Base-by-base conservation (phyloP, 441 rosid species). In the Arabidopsis hybrid region DNA sequence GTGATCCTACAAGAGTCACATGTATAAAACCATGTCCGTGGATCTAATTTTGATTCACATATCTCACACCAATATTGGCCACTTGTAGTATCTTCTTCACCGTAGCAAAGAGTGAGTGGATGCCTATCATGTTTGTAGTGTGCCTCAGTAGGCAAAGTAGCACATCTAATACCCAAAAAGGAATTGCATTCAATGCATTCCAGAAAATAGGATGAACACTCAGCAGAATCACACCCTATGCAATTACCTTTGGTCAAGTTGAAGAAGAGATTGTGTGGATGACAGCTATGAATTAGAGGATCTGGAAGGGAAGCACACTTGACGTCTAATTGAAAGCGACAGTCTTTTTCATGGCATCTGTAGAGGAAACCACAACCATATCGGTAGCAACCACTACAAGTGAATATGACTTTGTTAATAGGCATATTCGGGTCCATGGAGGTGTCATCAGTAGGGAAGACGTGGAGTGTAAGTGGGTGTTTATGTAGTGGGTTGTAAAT, bases 111-210 rank as follows among this genome's bases (percentile, higher is more conserved):
- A 11, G 17, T 65, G 7, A 65, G 69, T 16, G 58, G 57, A 49
- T 65, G 57, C 6, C 1, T 49, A 49, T 65, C 57, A 1, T 65
- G 58, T 10, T 65, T 65, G 57, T 65, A 65, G 8, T 65, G 45
- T 21, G 57, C 14, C 34, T 0, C 4, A 52, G 3, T 1, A 21
- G 57, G 57, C 34, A 52, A 0, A 52, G n/a, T 21, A 21, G 57
- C 57, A 11, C 57, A 52, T 0, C 3, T 1, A 4, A 52, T 5
- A 52, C 57, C 12, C 57, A 26, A 52, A 29, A 52, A 52, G 0
- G 14, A 10, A 0, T 26, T 5, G n/a, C 57, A 21, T 10, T 21
- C 26, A 1, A 52, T 1, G 11, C 57, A 52, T 52, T 52, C 57
- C 11, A 52, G 7, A 14, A 0, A 18, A 45, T n/a, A 45, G 1